Base-by-base conservation (phyloP, 805 yeast genomes). In the Dipodascopsis tothii region DNA sequence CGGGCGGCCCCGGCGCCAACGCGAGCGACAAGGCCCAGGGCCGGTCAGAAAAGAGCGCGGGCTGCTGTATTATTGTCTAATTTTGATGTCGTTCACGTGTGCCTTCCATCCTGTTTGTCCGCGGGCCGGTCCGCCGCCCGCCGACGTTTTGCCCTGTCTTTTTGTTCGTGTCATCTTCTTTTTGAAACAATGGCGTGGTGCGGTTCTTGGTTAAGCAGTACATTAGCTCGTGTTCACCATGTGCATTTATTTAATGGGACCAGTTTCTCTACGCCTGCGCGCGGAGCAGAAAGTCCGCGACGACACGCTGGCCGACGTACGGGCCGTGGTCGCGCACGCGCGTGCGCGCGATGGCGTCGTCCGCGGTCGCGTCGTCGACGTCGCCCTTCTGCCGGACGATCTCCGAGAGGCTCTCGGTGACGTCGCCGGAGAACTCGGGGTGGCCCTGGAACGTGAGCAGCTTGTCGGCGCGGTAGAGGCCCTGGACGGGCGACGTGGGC, bases 361-460 rank as follows among this genome's bases (percentile, higher is more conserved):
- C 33, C 4, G 35, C 44, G 14, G 38, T 36, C 21, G 36, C 40
- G 5, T 41, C 46, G 4, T 32, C 23, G 9, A 48, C n/a, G 11
- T 17, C 35, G 5, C 49, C 46, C 18, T 18, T n/a, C 22, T 20
- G 34, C n/a, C 28, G 30, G 20, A 21, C 38, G n/a, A 25, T 33
- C 38, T 62, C 60, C 16, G 59, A 50, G 33, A 59, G 56, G 40
- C 56, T 56, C 40, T 65, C 63, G 39, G 55, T 62, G 17, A 60
- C 56, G 3, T 58, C 55, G 17, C 54, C 50, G 22, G 60, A 57
- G 56, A 84, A 87, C 60, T 87, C 96, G 0, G 96, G 96, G 57
- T 87, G 96, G 0, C 95, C 95, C 62, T 87, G 96, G 53, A 86
- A 74, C 0, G 92, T 75, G 19, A 87, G 62, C 5, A 82, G 42